Conservation (phyloP, 2,329 filamentous ascomycete species). For the Epicoccum nigrum region DNA sequence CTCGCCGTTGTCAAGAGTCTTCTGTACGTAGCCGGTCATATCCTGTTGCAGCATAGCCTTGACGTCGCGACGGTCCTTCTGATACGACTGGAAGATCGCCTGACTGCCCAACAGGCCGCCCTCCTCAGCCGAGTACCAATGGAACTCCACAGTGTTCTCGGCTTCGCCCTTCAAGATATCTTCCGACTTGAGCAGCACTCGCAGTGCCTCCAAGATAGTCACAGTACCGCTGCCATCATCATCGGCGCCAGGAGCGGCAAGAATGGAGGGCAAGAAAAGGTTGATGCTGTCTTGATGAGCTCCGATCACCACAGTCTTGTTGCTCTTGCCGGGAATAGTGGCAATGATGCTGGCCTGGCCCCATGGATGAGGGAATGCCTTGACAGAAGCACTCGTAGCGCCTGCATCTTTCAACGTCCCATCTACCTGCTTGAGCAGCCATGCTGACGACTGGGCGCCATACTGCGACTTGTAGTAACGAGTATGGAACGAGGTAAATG, state of each 20-base stretch:
- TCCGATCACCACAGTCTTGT: slow-evolving; percentile 85
- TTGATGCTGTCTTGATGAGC: slow-evolving; percentile 87
- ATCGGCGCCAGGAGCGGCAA: slow-evolving; percentile 90
- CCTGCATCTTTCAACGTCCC: slow-evolving; percentile 73
- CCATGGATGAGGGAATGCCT: slow-evolving; percentile 83
- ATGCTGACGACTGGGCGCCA: slow-evolving; percentile 83
- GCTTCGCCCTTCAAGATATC: slow-evolving; percentile 73
- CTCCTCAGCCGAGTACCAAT: slow-evolving; percentile 94
- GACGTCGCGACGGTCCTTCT: slow-evolving; percentile 73
- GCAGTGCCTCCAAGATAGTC: slow-evolving; percentile 90
- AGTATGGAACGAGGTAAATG: slow-evolving; percentile 79
- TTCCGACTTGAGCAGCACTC: slow-evolving; percentile 76
- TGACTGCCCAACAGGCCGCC: slow-evolving; percentile 86
- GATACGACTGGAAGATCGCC: slow-evolving; percentile 84
- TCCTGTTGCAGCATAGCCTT: slow-evolving; percentile 99
- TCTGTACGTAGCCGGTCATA: slow-evolving; percentile 84
- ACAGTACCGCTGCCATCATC: slow-evolving; percentile 93
- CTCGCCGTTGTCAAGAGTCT: slow-evolving; percentile 80
- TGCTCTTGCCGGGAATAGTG: slow-evolving; percentile 82
- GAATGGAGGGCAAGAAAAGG: slow-evolving; percentile 80
- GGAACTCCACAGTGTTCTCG: slow-evolving; percentile 90
- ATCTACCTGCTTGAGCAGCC: slow-evolving; percentile 79
- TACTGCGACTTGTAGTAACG: slow-evolving; percentile 81
- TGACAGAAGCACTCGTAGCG: slow-evolving; percentile 71
- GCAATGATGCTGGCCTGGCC: slow-evolving; percentile 90